Evolutionary conservation across 176 grass and related monocot genomes (phyloP).

Genomic region (Carex myosuroides): DNA sequence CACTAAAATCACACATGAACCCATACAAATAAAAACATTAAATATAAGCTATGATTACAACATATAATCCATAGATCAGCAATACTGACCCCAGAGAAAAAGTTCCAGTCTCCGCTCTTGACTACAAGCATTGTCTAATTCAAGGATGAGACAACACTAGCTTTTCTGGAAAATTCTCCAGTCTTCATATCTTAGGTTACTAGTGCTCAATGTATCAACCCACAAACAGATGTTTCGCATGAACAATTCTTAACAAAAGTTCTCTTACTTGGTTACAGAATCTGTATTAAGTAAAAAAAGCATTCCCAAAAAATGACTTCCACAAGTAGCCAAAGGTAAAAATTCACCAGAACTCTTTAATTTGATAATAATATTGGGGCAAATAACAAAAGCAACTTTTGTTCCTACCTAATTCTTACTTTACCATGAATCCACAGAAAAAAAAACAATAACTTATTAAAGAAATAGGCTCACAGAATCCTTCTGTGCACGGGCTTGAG

Average conservation of each 20-base stretch:
- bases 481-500: slow-evolving; percentile 92
- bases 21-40: neutral
- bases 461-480: slow-evolving; percentile 64
- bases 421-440: neutral
- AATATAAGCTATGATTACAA: neutral
- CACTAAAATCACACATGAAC: neutral
- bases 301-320: neutral
- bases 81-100: neutral
- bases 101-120: neutral
- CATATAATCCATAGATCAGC: too few relatives aligned
- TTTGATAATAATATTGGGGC: neutral
- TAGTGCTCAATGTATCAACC: neutral
- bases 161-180: neutral
- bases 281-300: neutral
- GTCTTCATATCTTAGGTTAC: neutral
- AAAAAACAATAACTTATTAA: neutral
- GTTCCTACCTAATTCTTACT: neutral
- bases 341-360: neutral
- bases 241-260: neutral
- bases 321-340: neutral
- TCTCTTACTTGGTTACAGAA: neutral
- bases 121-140: neutral
- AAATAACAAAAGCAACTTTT: neutral
- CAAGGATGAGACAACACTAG: neutral
- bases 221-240: neutral